These are phyloP conservation scores for Amesomyces nigricolor DNA, from an alignment of 2,329 filamentous ascomycete species.

Conservation along the genomic window DNA sequence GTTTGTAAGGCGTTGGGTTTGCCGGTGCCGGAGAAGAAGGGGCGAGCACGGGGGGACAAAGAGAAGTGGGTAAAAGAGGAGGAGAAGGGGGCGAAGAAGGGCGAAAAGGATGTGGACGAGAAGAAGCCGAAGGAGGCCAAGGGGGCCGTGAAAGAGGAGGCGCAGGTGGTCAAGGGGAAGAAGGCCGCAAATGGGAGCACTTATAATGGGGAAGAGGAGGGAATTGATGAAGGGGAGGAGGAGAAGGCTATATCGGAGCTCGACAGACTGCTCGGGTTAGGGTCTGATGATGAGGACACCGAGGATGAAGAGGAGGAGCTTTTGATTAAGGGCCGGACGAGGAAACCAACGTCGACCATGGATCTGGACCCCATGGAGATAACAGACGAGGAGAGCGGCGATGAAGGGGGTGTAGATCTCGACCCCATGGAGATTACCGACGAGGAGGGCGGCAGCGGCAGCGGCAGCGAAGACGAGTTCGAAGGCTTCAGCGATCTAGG, in stretches of 20 bases:
- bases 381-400: conserved; percentile 20
- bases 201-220: conserved; percentile 24
- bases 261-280: conserved; percentile 25
- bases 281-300: conserved; percentile 26
- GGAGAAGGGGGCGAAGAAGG: conserved; percentile 27
- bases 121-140: conserved; percentile 12
- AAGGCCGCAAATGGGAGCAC: conserved; percentile 22
- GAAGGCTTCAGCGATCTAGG: conserved; percentile 33
- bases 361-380: conserved; percentile 33
- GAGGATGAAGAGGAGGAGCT: conserved; percentile 9
- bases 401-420: conserved; percentile 20
- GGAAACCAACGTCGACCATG: conserved; percentile 6
- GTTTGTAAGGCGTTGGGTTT: conserved; percentile 47
- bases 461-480: conserved; percentile 12
- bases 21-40: conserved; percentile 41
- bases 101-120: not conserved
- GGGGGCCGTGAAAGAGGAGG: conserved; percentile 11
- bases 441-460: conserved; percentile 30
- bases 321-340: conserved; percentile 28
- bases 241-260: conserved; percentile 21
- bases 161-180: conserved; percentile 9
- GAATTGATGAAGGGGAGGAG: conserved; percentile 17
- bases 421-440: conserved; percentile 28
- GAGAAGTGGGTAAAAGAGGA: conserved; percentile 29
- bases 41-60: conserved; percentile 31